Evolutionary conservation across 2,329 filamentous ascomycete genomes (phyloP).

Genomic region (Diaporthe helianthi): DNA sequence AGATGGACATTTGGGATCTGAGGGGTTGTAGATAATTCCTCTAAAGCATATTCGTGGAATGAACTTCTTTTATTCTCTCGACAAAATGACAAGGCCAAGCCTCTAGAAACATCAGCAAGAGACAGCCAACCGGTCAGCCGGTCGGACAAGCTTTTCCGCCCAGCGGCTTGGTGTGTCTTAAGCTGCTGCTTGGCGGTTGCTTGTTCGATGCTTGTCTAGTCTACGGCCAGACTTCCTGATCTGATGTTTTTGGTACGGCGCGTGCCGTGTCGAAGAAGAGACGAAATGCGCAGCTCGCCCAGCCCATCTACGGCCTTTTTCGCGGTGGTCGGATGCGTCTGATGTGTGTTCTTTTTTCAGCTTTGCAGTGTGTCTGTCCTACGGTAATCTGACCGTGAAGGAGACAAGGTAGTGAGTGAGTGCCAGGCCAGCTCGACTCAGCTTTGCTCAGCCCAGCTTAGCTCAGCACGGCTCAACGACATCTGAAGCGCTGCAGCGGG

Average conservation of each 20-base stretch:
- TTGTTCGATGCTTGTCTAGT: conserved; percentile 8
- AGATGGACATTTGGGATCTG: neutral
- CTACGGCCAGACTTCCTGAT: neutral
- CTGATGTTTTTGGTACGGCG: neutral
- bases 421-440: conserved; percentile 1
- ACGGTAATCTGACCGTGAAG: neutral
- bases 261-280: neutral
- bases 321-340: neutral
- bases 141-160: conserved; percentile 17
- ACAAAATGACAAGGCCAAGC: neutral
- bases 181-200: conserved; percentile 11
- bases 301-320: neutral
- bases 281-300: neutral
- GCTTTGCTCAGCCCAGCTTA: neutral
- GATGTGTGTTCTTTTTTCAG: neutral
- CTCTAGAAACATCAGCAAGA: neutral
- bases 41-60: neutral
- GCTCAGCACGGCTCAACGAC: neutral
- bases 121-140: neutral
- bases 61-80: neutral
- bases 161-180: conserved; percentile 11
- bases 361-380: neutral
- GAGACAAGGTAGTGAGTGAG: neutral
- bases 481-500: neutral
- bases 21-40: neutral